These are phyloP conservation scores for Cystofilobasidium ferigula DNA, from an alignment of 768 basidiomycete species.

Conservation along the genomic window DNA sequence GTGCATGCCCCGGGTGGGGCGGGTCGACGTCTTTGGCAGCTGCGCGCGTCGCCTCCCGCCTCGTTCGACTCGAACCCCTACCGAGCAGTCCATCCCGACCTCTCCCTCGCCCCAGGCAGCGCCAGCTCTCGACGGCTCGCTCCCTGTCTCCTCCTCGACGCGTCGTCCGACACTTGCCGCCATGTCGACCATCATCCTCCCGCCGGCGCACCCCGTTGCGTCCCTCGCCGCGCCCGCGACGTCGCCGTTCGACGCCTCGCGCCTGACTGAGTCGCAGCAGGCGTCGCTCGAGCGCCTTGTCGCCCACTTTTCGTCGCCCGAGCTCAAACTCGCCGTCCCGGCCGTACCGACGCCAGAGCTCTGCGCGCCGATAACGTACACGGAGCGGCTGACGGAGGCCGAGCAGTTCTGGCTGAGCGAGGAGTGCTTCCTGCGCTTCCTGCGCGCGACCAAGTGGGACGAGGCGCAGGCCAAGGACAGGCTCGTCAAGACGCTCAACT, in stretches of 20 bases:
- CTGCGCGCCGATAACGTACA: slow-evolving; percentile 1
- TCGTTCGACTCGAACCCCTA: too few species aligned
- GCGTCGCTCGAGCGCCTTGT: slow-evolving; percentile 3
- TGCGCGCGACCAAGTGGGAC: slow-evolving; percentile 23
- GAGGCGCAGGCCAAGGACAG: slow-evolving; percentile 4
- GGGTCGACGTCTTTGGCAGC: too few species aligned
- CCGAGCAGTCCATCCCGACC: too few species aligned
- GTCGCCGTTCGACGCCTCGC: neutral
- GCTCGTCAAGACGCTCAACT: slow-evolving; percentile 14
- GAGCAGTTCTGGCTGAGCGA: slow-evolving; percentile 20
- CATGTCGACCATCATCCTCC: slow-evolving; percentile 13
- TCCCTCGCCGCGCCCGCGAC: neutral
- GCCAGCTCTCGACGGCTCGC: too few species aligned
- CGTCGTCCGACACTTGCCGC: too few species aligned
- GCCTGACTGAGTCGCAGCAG: slow-evolving; percentile 3
- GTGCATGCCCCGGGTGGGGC: too few species aligned
- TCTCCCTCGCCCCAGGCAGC: too few species aligned
- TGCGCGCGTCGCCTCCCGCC: too few species aligned
- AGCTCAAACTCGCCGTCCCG: slow-evolving; percentile 8
- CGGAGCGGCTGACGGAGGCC: neutral
- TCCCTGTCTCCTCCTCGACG: too few species aligned
- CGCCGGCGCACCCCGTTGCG: slow-evolving; percentile 13
- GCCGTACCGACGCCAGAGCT: neutral
- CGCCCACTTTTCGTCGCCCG: slow-evolving; percentile 11
- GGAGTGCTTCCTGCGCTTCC: slow-evolving; percentile 14